Conservation (phyloP, 805 yeast genomes). For the Henningerozyma blattae region DNA sequence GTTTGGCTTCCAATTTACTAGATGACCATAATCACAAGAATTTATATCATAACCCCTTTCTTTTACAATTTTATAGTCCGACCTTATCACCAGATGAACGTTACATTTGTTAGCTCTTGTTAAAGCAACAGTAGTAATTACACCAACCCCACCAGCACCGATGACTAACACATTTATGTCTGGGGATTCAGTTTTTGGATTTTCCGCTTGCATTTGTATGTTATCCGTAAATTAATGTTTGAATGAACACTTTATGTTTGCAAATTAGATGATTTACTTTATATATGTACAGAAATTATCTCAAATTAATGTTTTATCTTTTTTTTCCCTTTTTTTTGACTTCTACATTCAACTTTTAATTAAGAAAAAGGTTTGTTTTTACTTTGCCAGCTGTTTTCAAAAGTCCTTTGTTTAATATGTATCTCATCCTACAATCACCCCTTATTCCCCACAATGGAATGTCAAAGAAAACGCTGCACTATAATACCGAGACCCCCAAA, state of each 20-base stretch:
- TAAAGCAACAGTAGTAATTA: slow-evolving; percentile 58
- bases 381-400: too few relatives aligned
- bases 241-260: not conserved
- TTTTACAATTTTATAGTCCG: slow-evolving; percentile 44
- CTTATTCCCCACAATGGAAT: too few relatives aligned
- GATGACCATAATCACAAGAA: slow-evolving; percentile 49
- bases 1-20: slow-evolving; percentile 47
- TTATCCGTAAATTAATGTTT: not conserved
- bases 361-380: too few relatives aligned
- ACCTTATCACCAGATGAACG: slow-evolving; percentile 53
- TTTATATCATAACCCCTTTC: slow-evolving; percentile 46
- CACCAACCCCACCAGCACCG: slow-evolving; percentile 84
- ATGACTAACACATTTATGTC: slow-evolving; percentile 41
- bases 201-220: too few relatives aligned
- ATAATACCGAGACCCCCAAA: too few relatives aligned
- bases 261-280: not conserved
- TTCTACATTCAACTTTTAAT: too few relatives aligned
- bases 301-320: too few relatives aligned
- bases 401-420: too few relatives aligned
- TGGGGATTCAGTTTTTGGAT: too few relatives aligned
- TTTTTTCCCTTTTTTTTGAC: too few relatives aligned
- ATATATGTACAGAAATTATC: not conserved
- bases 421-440: too few relatives aligned
- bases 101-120: slow-evolving; percentile 33
- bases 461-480: too few relatives aligned